Conservation (phyloP, 768 basidiomycete species). For the Naganishia randhawae region DNA sequence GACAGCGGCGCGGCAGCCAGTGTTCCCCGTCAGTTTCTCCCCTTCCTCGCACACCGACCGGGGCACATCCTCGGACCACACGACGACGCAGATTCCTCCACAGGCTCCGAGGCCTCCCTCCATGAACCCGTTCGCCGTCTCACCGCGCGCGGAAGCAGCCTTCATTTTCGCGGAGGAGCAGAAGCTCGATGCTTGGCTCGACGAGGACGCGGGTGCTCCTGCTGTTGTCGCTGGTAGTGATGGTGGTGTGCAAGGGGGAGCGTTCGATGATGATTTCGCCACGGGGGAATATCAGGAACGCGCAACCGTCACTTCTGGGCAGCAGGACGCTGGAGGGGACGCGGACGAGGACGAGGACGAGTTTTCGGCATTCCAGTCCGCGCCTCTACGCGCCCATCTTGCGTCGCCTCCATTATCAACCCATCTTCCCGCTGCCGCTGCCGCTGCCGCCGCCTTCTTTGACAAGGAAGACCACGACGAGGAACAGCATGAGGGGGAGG, state of each 20-base stretch:
- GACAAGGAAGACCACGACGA: neutral
- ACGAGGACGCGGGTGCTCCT: conserved; percentile 27
- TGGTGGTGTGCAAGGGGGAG: neutral
- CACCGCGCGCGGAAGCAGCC: neutral
- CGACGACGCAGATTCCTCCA: neutral
- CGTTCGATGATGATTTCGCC: neutral
- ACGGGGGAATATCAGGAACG: neutral
- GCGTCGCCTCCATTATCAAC: neutral
- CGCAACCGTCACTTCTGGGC: neutral
- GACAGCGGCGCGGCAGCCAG: neutral
- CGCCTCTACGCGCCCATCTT: neutral
- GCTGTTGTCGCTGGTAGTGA: neutral
- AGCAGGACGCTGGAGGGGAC: neutral
- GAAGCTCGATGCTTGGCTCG: conserved; percentile 44
- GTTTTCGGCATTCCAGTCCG: conserved; percentile 2
- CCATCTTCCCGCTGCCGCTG: neutral
- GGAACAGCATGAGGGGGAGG: too few species aligned
- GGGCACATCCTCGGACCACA: neutral
- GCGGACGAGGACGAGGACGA: conserved; percentile 9
- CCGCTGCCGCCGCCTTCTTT: neutral
- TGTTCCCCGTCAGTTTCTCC: neutral
- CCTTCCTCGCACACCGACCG: neutral
- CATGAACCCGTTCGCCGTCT: neutral
- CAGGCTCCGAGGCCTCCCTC: too few species aligned
- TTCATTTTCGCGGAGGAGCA: conserved; percentile 39